A percentile compares a stretch with the other conserved stretches of the same genome.
phyloP scores from a whole-genome alignment of 805 yeast genomes.

The Yarrowia sp. region DNA sequence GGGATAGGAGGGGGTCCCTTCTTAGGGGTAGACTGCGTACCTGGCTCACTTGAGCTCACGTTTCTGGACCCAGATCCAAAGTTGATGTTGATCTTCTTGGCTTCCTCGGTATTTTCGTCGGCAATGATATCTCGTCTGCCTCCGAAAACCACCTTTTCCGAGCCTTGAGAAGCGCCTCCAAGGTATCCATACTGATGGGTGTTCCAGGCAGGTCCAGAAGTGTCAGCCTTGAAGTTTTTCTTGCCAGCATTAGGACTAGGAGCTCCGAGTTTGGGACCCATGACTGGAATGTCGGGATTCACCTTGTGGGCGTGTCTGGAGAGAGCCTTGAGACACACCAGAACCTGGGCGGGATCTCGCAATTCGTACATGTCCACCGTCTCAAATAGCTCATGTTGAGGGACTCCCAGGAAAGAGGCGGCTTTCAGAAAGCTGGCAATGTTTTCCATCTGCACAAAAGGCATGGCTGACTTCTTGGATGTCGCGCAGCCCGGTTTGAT shows the following conservation, averaged over 20 bases:
- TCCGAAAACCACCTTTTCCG: constrained; percentile 64
- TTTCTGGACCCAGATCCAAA: neutral
- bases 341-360: constrained; percentile 78
- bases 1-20: constrained; percentile 41
- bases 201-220: constrained; percentile 64
- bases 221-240: constrained; percentile 56
- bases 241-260: constrained; percentile 57
- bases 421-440: constrained; percentile 72
- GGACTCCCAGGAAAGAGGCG: constrained; percentile 69
- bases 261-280: constrained; percentile 64
- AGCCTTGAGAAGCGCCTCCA: constrained; percentile 62
- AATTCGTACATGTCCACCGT: constrained; percentile 76
- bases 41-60: neutral
- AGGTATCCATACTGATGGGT: constrained; percentile 66
- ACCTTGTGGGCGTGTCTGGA: constrained; percentile 70
- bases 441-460: constrained; percentile 86
- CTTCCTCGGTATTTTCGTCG: neutral
- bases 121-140: constrained; percentile 56
- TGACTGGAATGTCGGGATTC: constrained; percentile 58
- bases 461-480: constrained; percentile 70
- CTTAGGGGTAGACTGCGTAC: neutral
- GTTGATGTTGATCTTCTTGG: constrained; percentile 23
- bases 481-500: constrained; percentile 53
- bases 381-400: constrained; percentile 81
- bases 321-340: constrained; percentile 74